Evolutionary conservation across 805 yeast genomes (phyloP), one percentile per base, ranked within the genome.

Genomic region (Kazachstania bromeliacearum): DNA sequence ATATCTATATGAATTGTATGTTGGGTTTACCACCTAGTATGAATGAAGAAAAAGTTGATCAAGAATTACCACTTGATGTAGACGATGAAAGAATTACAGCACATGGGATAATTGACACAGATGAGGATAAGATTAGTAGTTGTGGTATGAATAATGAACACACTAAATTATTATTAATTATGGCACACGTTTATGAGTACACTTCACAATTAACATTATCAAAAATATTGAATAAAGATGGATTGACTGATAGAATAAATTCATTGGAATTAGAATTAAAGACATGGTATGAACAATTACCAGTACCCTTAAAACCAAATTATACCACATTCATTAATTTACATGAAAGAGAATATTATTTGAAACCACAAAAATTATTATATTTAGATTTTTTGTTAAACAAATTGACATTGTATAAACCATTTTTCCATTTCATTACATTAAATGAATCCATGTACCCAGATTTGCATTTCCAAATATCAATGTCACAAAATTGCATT

Each of bases 51-150:
- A 94, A 85, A 46, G 77, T 84, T 44, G 95, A 87, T 59, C 96
- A 87, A 56, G 88, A 80, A 34, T 66, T 85, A 44, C 96, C 96
- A 1, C 62, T 71, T 23, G 95, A 85, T 50, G 62, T 85, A 24
- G 95, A 85, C 50, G 96, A 87, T 59, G 94, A 85, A 48, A 79
- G 79, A 50, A 79, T 87, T 38, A 83, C 92, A 1, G 72, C 75
- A 3, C 29, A 15, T 22, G 38, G 38, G 9, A 35, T 29, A 66
- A 64, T n/a, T 77, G 75, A 1, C 77, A 77, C 25, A 26, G 28
- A 31, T 13, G 13, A 20, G 8, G n/a, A 17, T 13, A 21, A 22
- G 21, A 28, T 42, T 5, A 77, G 88, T 7, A 76, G 85, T 9
- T 68, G 85, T 14, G 87, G 77, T 0, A 79, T 87, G 55, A 92